These are phyloP conservation scores for Multifurca ochricompacta DNA, from an alignment of 768 basidiomycete species.

Conservation along the genomic window DNA sequence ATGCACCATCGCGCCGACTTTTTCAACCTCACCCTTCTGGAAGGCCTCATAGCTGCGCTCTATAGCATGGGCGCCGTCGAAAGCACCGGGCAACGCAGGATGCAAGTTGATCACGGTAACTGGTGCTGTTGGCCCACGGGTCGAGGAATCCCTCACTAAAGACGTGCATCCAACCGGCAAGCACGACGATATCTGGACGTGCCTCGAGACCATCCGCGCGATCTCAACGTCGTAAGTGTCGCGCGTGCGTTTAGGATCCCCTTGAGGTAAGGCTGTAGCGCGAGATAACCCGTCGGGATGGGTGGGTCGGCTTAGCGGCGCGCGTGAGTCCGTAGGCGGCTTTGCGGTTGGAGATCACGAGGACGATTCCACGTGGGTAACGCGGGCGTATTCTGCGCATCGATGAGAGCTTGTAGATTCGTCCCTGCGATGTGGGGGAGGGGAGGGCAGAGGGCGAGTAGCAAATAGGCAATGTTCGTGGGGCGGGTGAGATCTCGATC, in stretches of 20 bases:
- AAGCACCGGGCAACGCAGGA: conserved; percentile 92
- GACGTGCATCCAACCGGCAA: conserved; percentile 99
- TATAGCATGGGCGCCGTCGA: conserved; percentile 91
- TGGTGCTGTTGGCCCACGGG: conserved; percentile 48
- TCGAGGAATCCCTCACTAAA: conserved; percentile 76
- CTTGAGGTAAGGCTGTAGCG: conserved; percentile 78
- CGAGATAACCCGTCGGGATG: conserved; percentile 77
- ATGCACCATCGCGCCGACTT: conserved; percentile 89
- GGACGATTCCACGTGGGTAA: conserved; percentile 64
- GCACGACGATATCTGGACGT: conserved; percentile 76
- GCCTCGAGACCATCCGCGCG: conserved; percentile 56
- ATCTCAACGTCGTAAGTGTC: conserved; percentile 82
- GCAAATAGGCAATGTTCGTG: conserved; percentile 1
- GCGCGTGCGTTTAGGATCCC: conserved; percentile 61
- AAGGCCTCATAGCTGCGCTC: conserved; percentile 86
- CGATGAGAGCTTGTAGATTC: conserved; percentile 93
- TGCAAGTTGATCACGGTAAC: conserved; percentile 94
- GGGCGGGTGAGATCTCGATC: neutral
- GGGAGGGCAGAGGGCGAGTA: too few species aligned
- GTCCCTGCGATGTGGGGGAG: conserved; percentile 72
- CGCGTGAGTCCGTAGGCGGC: conserved; percentile 83
- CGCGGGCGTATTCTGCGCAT: conserved; percentile 69
- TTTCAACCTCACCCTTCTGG: conserved; percentile 67
- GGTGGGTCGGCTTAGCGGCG: conserved; percentile 64
- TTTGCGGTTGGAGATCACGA: conserved; percentile 90